These are phyloP conservation scores for Heliophila coronopifolia DNA, from an alignment of 441 rosid species.

Conservation along the genomic window DNA sequence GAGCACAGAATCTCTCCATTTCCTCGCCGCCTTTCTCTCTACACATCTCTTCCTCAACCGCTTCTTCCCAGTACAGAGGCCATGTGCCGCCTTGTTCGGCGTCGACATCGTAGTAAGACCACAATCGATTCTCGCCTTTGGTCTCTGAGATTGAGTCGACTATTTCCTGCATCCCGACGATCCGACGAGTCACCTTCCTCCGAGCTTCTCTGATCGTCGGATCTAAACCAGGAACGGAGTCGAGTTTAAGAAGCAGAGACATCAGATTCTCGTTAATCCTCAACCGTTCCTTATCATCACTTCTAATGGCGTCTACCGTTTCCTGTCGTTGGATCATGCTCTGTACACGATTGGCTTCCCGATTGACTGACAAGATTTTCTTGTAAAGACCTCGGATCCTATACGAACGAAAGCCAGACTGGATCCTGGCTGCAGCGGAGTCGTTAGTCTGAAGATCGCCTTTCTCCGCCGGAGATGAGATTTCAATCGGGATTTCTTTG, in stretches of 20 bases:
- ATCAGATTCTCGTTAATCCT: conserved; percentile 70
- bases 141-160: conserved; percentile 46
- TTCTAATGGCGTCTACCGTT: conserved; percentile 65
- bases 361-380: conserved; percentile 39
- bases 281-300: conserved; percentile 51
- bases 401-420: conserved; percentile 53
- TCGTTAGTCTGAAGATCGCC: conserved; percentile 14
- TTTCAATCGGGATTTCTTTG: conserved; percentile 30
- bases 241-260: conserved; percentile 65
- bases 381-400: conserved; percentile 48
- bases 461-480: conserved; percentile 18
- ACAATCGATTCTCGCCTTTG: conserved; percentile 23
- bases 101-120: conserved; percentile 11
- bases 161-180: conserved; percentile 76
- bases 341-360: conserved; percentile 49
- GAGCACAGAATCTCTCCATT: conserved; percentile 75
- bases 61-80: conserved; percentile 44
- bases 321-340: conserved; percentile 68
- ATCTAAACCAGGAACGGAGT: conserved; percentile 65
- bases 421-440: conserved; percentile 58
- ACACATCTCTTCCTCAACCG: conserved; percentile 52
- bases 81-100: conserved; percentile 16
- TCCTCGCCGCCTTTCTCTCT: conserved; percentile 72
- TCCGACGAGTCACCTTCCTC: conserved; percentile 68
- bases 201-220: conserved; percentile 65